Evolutionary conservation across 75 land plant genomes (phyloP).

Genomic region (Sequoia sempervirens): DNA sequence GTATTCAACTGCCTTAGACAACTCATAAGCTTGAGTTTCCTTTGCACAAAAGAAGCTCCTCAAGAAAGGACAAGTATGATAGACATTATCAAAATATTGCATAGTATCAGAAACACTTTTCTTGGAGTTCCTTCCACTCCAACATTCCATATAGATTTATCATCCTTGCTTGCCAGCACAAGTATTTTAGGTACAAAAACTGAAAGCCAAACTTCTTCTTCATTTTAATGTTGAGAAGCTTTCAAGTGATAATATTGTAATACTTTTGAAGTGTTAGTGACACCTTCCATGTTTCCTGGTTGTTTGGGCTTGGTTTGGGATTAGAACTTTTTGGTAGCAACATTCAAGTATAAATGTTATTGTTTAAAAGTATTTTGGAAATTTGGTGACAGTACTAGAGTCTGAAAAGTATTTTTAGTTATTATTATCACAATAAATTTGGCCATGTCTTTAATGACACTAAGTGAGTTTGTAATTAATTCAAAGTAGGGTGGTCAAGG

Average conservation of each 20-base stretch:
- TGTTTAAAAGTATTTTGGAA: background rate
- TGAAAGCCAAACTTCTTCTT: background rate
- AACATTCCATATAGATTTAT: background rate
- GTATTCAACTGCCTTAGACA: background rate
- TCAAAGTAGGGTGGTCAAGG: too few relatives aligned
- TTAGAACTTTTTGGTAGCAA: too few relatives aligned
- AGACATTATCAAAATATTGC: constrained; percentile 14
- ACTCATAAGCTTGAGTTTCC: background rate
- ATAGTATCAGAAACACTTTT: background rate
- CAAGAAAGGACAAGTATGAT: constrained; percentile 18
- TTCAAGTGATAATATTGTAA: background rate
- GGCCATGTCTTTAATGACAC: too few relatives aligned
- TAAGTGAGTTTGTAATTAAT: too few relatives aligned
- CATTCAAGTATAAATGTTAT: background rate
- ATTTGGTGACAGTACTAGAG: background rate
- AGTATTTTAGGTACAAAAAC: background rate
- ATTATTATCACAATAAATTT: too few relatives aligned
- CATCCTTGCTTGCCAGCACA: background rate
- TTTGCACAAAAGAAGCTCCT: constrained; percentile 13
- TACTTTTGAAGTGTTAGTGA: background rate
- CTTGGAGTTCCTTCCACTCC: background rate
- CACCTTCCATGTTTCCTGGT: too few relatives aligned
- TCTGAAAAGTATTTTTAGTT: background rate
- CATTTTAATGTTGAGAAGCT: background rate
- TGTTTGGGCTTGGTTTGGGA: too few relatives aligned